Evolutionary conservation across 2,329 filamentous ascomycete genomes (phyloP).

Genomic region (Blastomyces parvus): DNA sequence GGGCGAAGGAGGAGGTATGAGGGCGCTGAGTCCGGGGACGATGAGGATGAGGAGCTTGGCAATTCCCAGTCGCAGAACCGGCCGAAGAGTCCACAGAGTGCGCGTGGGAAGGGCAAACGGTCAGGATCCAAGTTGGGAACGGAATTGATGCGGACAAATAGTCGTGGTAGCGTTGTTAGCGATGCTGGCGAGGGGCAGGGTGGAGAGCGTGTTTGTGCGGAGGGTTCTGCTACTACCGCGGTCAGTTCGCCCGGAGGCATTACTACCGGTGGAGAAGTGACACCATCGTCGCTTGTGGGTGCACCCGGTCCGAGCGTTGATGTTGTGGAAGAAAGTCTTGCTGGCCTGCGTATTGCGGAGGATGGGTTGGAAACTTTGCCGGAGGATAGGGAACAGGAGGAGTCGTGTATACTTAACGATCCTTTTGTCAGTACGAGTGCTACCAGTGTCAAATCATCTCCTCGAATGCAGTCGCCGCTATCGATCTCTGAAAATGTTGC

Average conservation of each 20-base stretch:
- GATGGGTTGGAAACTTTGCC: conserved; percentile 23
- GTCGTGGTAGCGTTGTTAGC: conserved; percentile 65
- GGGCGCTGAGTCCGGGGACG: conserved; percentile 73
- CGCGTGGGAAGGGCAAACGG: conserved; percentile 38
- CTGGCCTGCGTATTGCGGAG: conserved; percentile 26
- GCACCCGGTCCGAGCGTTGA: neutral
- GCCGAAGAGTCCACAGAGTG: conserved; percentile 42
- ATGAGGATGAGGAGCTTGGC: conserved; percentile 87
- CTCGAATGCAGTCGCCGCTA: neutral
- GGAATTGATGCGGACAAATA: conserved; percentile 97
- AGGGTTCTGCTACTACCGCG: conserved; percentile 14
- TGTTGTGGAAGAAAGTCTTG: conserved; percentile 25
- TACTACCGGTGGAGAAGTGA: conserved; percentile 9
- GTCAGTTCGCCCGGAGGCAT: neutral
- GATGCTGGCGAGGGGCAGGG: conserved; percentile 30
- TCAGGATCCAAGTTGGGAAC: conserved; percentile 84
- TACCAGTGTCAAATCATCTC: neutral
- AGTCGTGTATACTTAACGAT: conserved; percentile 14
- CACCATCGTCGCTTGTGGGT: neutral
- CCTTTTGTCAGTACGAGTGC: conserved; percentile 5
- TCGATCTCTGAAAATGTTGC: too few relatives aligned
- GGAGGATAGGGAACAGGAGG: conserved; percentile 22
- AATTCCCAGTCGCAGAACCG: conserved; percentile 37
- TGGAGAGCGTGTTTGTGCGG: conserved; percentile 15
- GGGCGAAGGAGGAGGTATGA: conserved; percentile 61